These are phyloP conservation scores for Digitaria exilis DNA, from an alignment of 202 grass and related monocot genomes.

Conservation along the genomic window DNA sequence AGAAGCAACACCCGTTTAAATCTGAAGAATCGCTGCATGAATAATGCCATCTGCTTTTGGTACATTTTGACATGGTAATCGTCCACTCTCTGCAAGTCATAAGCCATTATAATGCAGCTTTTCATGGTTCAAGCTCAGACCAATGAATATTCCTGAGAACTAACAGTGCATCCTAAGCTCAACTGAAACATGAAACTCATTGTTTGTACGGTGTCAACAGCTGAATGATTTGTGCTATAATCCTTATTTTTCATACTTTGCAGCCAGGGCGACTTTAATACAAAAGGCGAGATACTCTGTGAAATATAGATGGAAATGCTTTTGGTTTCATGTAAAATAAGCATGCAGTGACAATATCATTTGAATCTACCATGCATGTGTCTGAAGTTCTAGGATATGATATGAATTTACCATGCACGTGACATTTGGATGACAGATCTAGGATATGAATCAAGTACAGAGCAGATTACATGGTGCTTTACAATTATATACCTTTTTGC, in stretches of 20 bases:
- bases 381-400: too few relatives aligned
- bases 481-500: not conserved
- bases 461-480: not conserved
- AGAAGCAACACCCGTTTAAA: slow-evolving; percentile 55
- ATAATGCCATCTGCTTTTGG: slow-evolving; percentile 6
- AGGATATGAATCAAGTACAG: not conserved
- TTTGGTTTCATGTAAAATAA: not conserved
- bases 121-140: slow-evolving; percentile 8
- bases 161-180: not conserved
- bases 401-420: too few relatives aligned
- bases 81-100: not conserved
- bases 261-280: not conserved
- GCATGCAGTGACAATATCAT: not conserved
- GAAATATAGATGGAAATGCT: not conserved
- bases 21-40: slow-evolving; percentile 49
- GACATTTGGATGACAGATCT: slow-evolving; percentile 20
- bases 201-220: not conserved
- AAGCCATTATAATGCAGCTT: not conserved
- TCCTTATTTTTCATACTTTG: not conserved
- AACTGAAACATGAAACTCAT: not conserved
- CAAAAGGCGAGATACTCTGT: not conserved
- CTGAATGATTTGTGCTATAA: not conserved
- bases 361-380: not conserved
- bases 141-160: not conserved
- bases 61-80: slow-evolving; percentile 22